Conservation (phyloP, 108 stramenopile species). For the Aurantiochytrium sp. region DNA sequence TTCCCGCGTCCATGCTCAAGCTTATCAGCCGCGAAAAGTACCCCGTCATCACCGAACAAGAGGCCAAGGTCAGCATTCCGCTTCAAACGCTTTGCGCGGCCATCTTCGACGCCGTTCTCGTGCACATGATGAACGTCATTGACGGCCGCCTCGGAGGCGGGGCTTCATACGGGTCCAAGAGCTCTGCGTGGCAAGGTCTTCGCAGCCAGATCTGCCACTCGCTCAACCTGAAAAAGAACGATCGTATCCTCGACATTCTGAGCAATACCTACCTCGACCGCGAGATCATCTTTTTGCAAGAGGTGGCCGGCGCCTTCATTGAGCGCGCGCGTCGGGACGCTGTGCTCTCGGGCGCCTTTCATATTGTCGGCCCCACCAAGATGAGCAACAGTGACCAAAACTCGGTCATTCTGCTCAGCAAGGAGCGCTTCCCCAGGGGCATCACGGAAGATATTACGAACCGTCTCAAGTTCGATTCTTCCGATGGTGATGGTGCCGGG, state of each 20-base stretch:
- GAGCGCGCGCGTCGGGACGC: conserved; percentile 52
- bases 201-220: conserved; percentile 17
- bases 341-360: conserved; percentile 48
- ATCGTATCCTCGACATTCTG: conserved; percentile 49
- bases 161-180: background rate
- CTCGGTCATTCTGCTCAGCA: conserved; percentile 68
- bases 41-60: conserved; percentile 23
- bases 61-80: conserved; percentile 26
- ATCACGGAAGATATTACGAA: conserved; percentile 55
- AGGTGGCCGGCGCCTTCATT: conserved; percentile 74
- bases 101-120: conserved; percentile 34
- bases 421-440: conserved; percentile 48
- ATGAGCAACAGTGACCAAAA: conserved; percentile 62
- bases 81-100: conserved; percentile 25
- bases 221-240: conserved; percentile 27
- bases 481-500: background rate
- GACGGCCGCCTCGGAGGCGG: background rate
- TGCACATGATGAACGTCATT: conserved; percentile 18
- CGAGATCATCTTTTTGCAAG: conserved; percentile 83
- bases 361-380: conserved; percentile 48
- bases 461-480: background rate
- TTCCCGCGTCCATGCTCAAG: background rate
- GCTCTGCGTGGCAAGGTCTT: conserved; percentile 9
- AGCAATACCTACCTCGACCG: conserved; percentile 65
- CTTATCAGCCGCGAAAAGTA: conserved; percentile 28